Evolutionary conservation across 306 rosid genomes (phyloP), one percentile per base, ranked within the genome.

Genomic region (Cyamopsis tetragonoloba): DNA sequence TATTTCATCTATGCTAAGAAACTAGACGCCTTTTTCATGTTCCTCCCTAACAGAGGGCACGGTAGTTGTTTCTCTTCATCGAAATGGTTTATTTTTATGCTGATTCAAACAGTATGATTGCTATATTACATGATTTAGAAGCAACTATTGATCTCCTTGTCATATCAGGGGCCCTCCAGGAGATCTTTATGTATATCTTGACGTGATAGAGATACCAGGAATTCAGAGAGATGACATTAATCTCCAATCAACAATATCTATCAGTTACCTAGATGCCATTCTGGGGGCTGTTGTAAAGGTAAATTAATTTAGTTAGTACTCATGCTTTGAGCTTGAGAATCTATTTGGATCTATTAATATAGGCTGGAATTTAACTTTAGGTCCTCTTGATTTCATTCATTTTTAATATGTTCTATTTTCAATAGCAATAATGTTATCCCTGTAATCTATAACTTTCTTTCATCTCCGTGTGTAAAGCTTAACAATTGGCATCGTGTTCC

Each of bases 181-280:
- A 50, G 99, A 90, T 77, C 95, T 93, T 47, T 93, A 78, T 61
- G 99, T 93, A 12, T 90, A 90, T 80, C 96, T 90, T 76, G 92
- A 88, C 59, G 95, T 93, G 32, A 73, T 68, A 78, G 96, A 86
- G 73, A 76, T 88, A 58, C 79, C 87, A 4, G 97, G 95, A 76
- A 93, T 90, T 81, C 86, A 82, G 84, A 88, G 99, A 82, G 97
- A 93, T 62, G 99, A 88, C 71, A 79, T 93, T 48, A 93, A 93
- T 82, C 90, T 90, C 79, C 69, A 64, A 46, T 88, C 99, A 46
- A 83, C 87, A 43, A 66, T 85, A 68, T 54, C 97, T 50, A 75
- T 93, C 65, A 79, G 83, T 75, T 90, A 90, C 72, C 83, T 93
- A 63, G 97, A 93, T 30, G 99, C 97, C 79, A 89, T 93, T 77